Evolutionary conservation across 495 filamentous ascomycete genomes (phyloP), one percentile per base, ranked within the genome.

Genomic region (Clohesyomyces aquaticus): DNA sequence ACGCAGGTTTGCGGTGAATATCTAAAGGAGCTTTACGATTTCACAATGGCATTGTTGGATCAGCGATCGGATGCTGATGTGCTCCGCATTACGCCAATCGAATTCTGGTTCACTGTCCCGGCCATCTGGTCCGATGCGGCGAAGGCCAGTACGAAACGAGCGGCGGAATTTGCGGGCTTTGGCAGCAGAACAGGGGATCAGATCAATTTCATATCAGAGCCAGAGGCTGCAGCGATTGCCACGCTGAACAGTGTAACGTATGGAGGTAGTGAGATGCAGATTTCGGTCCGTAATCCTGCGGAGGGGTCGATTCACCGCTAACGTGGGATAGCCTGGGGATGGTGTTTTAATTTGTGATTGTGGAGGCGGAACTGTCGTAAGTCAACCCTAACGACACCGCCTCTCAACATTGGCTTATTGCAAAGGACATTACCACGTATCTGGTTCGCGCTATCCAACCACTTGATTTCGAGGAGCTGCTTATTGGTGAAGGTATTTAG

Each of bases 111-210:
- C 22, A 76, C 75, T 6, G 49, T 75, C 2, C 75, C 73, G 2
- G 75, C 73, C 1, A 74, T 73, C 4, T 77, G 73, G 75, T 65
- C 65, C 2, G 73, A 77, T 23, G 54, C 67, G 12, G 75, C 75
- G 12, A 65, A 77, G 41, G 56, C 51, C 18, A 63, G 62, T 16
- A 77, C 72, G 2, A 29, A 48, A 3, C 19, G 61, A 21, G 74
- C 74, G 2, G 75, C 75, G 2, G 69, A 50, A 28, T 42, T 45
- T 2, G 75, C 73, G 3, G 75, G 75, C 0, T 77, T 77, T 55
- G 65, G 49, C 19, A 57, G 52, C 14, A 56, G 73, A 27, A 25
- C 61, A 3, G 61, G 51, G 25, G 72, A 75, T 43, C 58, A 59
- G 22, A 57, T 76, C 16, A 46, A 58, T 42, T 65, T 75, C 42